Conservation (phyloP, 2,329 filamentous ascomycete species). For the Diaporthe vaccinii region DNA sequence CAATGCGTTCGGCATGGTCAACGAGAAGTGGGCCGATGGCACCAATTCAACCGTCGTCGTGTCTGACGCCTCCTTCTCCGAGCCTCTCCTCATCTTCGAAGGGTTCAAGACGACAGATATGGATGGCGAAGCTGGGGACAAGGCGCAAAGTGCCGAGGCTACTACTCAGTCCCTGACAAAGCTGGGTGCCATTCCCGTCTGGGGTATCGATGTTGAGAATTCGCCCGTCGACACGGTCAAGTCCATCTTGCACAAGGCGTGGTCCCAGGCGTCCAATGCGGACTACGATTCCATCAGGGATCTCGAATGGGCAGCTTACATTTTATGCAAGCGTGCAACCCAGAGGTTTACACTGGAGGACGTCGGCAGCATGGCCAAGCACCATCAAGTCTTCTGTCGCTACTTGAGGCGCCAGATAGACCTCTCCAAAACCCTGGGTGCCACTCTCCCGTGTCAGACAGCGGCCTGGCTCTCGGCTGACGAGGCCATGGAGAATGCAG, state of each 20-base stretch:
- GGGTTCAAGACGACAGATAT: constrained; percentile 13
- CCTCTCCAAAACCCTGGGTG: neutral
- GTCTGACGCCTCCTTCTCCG: neutral
- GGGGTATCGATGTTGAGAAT: constrained; percentile 20
- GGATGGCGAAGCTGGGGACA: neutral
- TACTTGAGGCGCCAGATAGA: constrained; percentile 10
- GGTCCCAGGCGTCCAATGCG: neutral
- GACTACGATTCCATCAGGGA: neutral
- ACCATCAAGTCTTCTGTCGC: constrained; percentile 19
- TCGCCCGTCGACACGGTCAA: neutral
- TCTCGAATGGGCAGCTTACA: constrained; percentile 31
- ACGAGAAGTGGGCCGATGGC: constrained; percentile 31
- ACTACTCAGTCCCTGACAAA: constrained; percentile 11
- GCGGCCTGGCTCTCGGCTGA: constrained; percentile 2
- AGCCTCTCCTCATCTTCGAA: constrained; percentile 25
- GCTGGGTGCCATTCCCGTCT: constrained; percentile 5
- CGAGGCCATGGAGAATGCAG: neutral
- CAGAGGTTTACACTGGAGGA: neutral
- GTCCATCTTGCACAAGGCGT: neutral
- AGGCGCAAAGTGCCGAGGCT: neutral
- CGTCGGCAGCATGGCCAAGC: neutral
- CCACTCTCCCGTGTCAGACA: constrained; percentile 3
- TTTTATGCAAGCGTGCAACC: constrained; percentile 21
- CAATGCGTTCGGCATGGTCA: constrained; percentile 7
- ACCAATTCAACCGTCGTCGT: constrained; percentile 26